Conservation (phyloP, 495 filamentous ascomycete genomes). For the Friedmanniomyces endolithicus region DNA sequence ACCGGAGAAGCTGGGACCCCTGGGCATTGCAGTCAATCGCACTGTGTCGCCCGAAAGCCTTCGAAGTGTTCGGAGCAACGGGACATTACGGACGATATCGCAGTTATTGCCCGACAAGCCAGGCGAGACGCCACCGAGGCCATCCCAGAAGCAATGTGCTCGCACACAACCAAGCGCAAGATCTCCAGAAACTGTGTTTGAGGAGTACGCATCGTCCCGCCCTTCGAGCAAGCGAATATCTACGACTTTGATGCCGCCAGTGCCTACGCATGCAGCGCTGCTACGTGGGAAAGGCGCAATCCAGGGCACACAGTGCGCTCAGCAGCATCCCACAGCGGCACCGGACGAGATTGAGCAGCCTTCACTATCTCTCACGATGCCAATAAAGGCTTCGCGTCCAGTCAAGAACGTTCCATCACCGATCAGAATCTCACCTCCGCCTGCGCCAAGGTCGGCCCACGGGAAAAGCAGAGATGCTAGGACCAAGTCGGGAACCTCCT, state of each 20-base stretch:
- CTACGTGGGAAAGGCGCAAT: neutral
- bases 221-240: neutral
- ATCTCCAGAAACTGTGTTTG: slow-evolving; percentile 18
- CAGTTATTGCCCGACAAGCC: slow-evolving; percentile 20
- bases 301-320: neutral
- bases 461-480: slow-evolving; percentile 1
- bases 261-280: neutral
- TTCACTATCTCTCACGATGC: slow-evolving; percentile 13
- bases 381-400: slow-evolving; percentile 3
- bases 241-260: neutral
- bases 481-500: neutral
- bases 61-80: slow-evolving; percentile 1
- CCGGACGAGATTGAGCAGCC: slow-evolving; percentile 1
- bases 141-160: neutral
- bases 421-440: slow-evolving; percentile 5
- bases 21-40: neutral
- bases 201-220: slow-evolving; percentile 14
- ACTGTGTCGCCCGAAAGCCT: neutral
- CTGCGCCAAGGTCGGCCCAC: neutral
- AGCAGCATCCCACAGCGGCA: neutral
- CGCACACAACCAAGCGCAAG: slow-evolving; percentile 2
- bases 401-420: slow-evolving; percentile 1
- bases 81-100: slow-evolving; percentile 15
- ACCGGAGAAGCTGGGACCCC: neutral
- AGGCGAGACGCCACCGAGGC: neutral